Evolutionary conservation across 495 filamentous ascomycete genomes (phyloP).

Genomic region (Penicillium nucicola): DNA sequence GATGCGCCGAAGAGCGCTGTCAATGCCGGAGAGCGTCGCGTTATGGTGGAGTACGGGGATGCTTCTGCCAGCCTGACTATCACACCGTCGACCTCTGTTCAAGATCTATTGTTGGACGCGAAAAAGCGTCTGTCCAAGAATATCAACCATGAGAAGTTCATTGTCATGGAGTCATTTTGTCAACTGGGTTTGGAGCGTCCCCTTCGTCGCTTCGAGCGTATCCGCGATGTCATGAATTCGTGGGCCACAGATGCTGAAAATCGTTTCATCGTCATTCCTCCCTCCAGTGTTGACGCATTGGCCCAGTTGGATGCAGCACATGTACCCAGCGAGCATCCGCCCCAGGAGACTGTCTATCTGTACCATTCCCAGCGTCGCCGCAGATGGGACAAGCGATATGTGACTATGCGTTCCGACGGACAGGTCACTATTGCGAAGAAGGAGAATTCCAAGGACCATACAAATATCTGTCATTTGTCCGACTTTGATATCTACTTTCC

Average conservation of each 20-base stretch:
- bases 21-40: constrained; percentile 73
- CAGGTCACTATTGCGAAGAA: constrained; percentile 77
- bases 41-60: constrained; percentile 65
- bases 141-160: constrained; percentile 57
- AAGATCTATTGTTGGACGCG: constrained; percentile 65
- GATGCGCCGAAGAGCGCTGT: constrained; percentile 84
- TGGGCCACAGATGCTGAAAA: constrained; percentile 82
- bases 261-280: constrained; percentile 57
- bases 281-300: constrained; percentile 41
- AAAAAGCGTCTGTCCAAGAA: constrained; percentile 50
- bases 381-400: constrained; percentile 82
- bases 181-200: constrained; percentile 79
- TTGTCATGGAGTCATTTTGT: constrained; percentile 73
- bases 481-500: constrained; percentile 92
- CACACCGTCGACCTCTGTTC: constrained; percentile 67
- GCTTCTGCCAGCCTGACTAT: constrained; percentile 61
- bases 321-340: constrained; percentile 57
- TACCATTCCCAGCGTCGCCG: constrained; percentile 77
- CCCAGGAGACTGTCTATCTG: constrained; percentile 62
- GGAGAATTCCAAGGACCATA: constrained; percentile 48
- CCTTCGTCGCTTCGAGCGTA: constrained; percentile 79
- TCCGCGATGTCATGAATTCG: constrained; percentile 87
- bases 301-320: constrained; percentile 46
- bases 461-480: constrained; percentile 78
- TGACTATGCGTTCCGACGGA: constrained; percentile 71